Conservation (phyloP, 208 protist species). For the Angomonas ambiguus region DNA sequence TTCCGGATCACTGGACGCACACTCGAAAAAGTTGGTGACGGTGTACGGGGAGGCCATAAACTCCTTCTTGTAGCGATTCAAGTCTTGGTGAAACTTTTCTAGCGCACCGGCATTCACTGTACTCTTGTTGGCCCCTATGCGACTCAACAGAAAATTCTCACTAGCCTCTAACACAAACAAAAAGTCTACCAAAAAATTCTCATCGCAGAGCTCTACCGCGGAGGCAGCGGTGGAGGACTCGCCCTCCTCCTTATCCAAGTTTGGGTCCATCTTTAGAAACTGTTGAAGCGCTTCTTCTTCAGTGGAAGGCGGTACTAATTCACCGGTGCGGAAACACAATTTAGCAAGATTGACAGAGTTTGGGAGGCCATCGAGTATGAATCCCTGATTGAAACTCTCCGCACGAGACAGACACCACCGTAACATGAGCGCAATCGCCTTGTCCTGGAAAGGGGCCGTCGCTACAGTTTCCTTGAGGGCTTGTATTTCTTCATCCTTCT, state of each 20-base stretch:
- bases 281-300: slow-evolving; percentile 75
- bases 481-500: slow-evolving; percentile 67
- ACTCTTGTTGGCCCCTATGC: slow-evolving; percentile 33
- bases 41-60: slow-evolving; percentile 60
- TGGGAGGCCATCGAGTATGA: slow-evolving; percentile 90
- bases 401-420: slow-evolving; percentile 78
- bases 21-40: slow-evolving; percentile 78
- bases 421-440: slow-evolving; percentile 83
- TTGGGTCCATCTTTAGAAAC: slow-evolving; percentile 13
- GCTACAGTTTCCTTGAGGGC: slow-evolving; percentile 47
- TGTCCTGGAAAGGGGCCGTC: slow-evolving; percentile 75
- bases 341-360: slow-evolving; percentile 75
- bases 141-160: slow-evolving; percentile 74
- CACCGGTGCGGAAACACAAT: slow-evolving; percentile 67
- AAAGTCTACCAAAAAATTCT: slow-evolving; percentile 64
- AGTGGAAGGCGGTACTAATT: slow-evolving; percentile 48
- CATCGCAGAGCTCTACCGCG: slow-evolving; percentile 39
- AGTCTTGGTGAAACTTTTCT: slow-evolving; percentile 49
- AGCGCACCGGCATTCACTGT: slow-evolving; percentile 26
- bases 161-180: slow-evolving; percentile 71
- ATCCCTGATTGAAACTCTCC: slow-evolving; percentile 90
- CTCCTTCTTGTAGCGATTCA: slow-evolving; percentile 53
- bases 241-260: slow-evolving; percentile 9
- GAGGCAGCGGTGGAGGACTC: slow-evolving; percentile 16
- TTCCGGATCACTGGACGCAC: slow-evolving; percentile 35